Evolutionary conservation across 768 basidiomycete genomes (phyloP).

Genomic region (Pleurotus tuber-regium): DNA sequence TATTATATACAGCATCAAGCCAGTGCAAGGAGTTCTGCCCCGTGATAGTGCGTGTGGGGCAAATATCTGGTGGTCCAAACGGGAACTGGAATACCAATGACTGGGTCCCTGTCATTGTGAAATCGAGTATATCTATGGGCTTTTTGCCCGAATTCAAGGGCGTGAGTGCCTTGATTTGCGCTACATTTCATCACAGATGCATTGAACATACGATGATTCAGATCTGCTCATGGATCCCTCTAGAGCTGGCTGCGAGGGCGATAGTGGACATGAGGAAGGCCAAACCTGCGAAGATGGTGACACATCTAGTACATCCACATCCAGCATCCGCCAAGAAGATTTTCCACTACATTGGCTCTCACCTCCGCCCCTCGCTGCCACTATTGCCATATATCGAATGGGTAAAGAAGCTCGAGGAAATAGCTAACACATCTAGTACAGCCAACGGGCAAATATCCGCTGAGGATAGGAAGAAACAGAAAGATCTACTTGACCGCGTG

Average conservation of each 20-base stretch:
- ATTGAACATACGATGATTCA: neutral
- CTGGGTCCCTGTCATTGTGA: slow-evolving; percentile 35
- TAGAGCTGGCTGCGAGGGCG: slow-evolving; percentile 19
- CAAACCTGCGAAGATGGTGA: slow-evolving; percentile 2
- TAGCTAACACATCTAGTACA: neutral
- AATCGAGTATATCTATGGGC: slow-evolving; percentile 28
- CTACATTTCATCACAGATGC: no score
- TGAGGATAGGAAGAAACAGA: slow-evolving; percentile 1
- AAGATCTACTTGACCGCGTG: slow-evolving; percentile 2
- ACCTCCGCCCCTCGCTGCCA: slow-evolving; percentile 13
- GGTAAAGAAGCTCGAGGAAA: slow-evolving; percentile 15
- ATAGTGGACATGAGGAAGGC: slow-evolving; percentile 16
- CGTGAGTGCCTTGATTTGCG: slow-evolving; percentile 16
- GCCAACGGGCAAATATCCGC: neutral
- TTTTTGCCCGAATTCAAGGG: slow-evolving; percentile 27
- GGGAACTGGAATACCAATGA: slow-evolving; percentile 35
- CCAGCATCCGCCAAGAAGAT: slow-evolving; percentile 16
- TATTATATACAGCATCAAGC: slow-evolving; percentile 22
- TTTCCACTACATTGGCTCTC: slow-evolving; percentile 12
- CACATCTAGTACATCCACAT: slow-evolving; percentile 19
- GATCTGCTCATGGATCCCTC: slow-evolving; percentile 23
- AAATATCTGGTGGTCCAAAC: slow-evolving; percentile 31
- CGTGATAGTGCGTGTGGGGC: slow-evolving; percentile 32
- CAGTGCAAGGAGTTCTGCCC: slow-evolving; percentile 18
- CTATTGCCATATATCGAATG: slow-evolving; percentile 21